Evolutionary conservation across 345 rosid species (phyloP).

Genomic region (Eucalyptus erythrocorys): DNA sequence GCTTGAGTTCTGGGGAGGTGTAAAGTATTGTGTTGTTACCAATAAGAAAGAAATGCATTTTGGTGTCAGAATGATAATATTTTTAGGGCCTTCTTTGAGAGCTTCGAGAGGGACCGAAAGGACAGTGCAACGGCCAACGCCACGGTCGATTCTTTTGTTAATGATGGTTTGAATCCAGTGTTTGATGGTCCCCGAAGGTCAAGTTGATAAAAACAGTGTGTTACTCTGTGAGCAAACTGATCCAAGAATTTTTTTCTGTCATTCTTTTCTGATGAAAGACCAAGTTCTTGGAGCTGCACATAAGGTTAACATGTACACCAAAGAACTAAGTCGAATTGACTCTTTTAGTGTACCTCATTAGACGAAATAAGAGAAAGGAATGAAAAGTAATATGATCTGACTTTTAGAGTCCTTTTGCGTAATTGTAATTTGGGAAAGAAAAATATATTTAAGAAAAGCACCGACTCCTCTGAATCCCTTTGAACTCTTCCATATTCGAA

Average conservation of each 20-base stretch:
- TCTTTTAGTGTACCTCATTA: neutral
- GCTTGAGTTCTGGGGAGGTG: slow-evolving; percentile 3
- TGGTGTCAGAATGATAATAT: neutral
- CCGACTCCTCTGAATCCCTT: neutral
- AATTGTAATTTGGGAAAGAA: neutral
- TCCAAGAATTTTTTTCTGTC: neutral
- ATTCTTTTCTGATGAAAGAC: neutral
- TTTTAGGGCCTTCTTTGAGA: neutral
- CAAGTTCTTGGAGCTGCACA: neutral
- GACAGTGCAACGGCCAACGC: neutral
- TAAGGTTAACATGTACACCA: neutral
- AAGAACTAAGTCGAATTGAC: neutral
- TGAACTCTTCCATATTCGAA: neutral
- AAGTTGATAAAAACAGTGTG: neutral
- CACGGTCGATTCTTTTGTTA: neutral
- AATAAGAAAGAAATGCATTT: neutral
- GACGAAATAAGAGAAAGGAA: neutral
- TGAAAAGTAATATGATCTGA: neutral
- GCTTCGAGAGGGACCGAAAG: neutral
- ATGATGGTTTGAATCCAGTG: neutral
- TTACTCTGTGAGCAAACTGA: neutral
- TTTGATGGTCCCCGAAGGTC: neutral
- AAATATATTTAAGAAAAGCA: neutral
- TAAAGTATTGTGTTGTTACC: neutral
- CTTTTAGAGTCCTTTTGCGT: neutral